Percentiles rank a stretch among this genome's conserved stretches.
phyloP scores from a whole-genome alignment of 306 rosid genomes.

The Cucurbita argyrosperma region DNA sequence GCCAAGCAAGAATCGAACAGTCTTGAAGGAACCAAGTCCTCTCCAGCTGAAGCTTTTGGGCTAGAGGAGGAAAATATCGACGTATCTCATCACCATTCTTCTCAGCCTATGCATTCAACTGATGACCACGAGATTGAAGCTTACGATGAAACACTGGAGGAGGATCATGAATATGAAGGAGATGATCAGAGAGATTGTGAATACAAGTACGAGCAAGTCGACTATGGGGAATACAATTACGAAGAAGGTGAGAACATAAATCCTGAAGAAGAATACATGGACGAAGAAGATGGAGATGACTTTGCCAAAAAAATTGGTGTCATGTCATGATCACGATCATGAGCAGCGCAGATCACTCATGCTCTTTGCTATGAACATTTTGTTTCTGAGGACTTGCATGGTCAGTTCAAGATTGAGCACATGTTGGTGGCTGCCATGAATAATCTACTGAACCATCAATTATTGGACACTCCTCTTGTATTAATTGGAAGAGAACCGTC shows the following conservation, averaged over 20 bases:
- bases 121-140: conserved; percentile 29
- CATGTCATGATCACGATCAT: conserved; percentile 26
- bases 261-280: conserved; percentile 53
- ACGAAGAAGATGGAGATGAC: conserved; percentile 83
- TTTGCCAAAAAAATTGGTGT: conserved; percentile 94
- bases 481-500: conserved; percentile 1
- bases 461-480: conserved; percentile 4
- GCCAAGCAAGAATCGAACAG: conserved; percentile 18
- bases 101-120: background rate
- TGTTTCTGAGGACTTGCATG: conserved; percentile 5
- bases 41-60: conserved; percentile 20
- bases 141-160: conserved; percentile 30
- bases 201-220: conserved; percentile 64
- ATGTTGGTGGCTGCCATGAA: background rate
- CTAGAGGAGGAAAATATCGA: conserved; percentile 16
- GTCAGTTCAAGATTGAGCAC: conserved; percentile 4
- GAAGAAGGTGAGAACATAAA: conserved; percentile 69
- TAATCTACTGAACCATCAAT: background rate
- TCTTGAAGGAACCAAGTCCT: conserved; percentile 23
- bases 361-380: conserved; percentile 9
- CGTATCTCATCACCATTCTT: conserved; percentile 11
- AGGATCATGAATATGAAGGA: conserved; percentile 49
- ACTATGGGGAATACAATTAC: conserved; percentile 52
- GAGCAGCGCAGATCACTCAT: background rate
- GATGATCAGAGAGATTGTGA: conserved; percentile 59